These are phyloP conservation scores for Corchorus olitorius DNA, from an alignment of 345 rosid genomes.

Conservation along the genomic window DNA sequence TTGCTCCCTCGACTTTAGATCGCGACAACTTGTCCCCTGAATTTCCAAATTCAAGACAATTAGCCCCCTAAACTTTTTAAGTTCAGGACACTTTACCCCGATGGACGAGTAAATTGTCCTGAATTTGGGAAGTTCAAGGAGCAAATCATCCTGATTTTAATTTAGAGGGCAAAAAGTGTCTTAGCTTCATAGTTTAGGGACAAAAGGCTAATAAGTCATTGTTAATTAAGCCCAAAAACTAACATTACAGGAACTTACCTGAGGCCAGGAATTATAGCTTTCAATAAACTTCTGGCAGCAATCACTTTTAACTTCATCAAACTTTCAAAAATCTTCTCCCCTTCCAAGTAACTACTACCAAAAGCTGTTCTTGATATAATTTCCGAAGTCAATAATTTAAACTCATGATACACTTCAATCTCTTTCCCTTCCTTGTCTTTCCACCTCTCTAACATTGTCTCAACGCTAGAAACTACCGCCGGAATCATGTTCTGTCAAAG, in stretches of 20 bases:
- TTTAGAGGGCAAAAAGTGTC: no score
- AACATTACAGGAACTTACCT: constrained; percentile 21
- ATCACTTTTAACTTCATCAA: constrained; percentile 26
- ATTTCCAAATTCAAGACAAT: no score
- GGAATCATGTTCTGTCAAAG: constrained; percentile 35
- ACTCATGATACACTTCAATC: constrained; percentile 38
- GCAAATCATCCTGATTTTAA: no score
- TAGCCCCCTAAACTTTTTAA: no score
- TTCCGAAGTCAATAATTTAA: constrained; percentile 46
- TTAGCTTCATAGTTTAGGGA: no score
- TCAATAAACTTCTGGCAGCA: constrained; percentile 13
- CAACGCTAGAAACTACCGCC: constrained; percentile 39
- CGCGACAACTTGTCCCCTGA: no score
- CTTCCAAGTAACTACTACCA: constrained; percentile 47
- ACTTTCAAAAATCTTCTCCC: constrained; percentile 42
- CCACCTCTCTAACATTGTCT: constrained; percentile 51
- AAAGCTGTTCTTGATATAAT: constrained; percentile 25
- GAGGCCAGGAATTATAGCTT: constrained; percentile 32
- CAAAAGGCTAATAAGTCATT: no score
- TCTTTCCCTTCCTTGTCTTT: constrained; percentile 31
- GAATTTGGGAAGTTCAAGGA: no score
- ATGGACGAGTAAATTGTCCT: no score
- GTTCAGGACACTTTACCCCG: no score
- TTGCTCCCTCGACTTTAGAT: no score
- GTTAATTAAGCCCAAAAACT: no score